Evolutionary conservation across 768 basidiomycete species (phyloP).

Genomic region (Lactifluus echinatus): DNA sequence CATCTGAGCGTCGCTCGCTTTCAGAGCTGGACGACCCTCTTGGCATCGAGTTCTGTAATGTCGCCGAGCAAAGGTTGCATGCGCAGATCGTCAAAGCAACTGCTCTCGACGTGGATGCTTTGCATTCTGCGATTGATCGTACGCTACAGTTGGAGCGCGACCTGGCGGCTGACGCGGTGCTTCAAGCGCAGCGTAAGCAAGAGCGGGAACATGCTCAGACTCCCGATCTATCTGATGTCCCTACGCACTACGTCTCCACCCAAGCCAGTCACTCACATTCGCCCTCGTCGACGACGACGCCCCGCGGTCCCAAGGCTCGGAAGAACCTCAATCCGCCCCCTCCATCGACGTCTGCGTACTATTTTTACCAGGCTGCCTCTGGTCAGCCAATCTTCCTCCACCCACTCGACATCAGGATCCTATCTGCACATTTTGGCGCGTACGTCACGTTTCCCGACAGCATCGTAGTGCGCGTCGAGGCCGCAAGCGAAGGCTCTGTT

Average conservation of each 20-base stretch:
- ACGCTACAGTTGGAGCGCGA: slow-evolving; percentile 49
- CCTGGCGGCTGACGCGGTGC: slow-evolving; percentile 34
- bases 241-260: slow-evolving; percentile 49
- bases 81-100: slow-evolving; percentile 72
- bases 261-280: slow-evolving; percentile 5
- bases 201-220: slow-evolving; percentile 20
- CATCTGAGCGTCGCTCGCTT: slow-evolving; percentile 57
- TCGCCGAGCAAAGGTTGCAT: slow-evolving; percentile 66
- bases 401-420: slow-evolving; percentile 90
- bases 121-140: slow-evolving; percentile 58
- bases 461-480: slow-evolving; percentile 75
- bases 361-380: slow-evolving; percentile 91
- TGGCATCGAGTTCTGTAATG: slow-evolving; percentile 70
- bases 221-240: slow-evolving; percentile 33
- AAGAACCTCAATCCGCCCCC: slow-evolving; percentile 82
- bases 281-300: slow-evolving; percentile 24
- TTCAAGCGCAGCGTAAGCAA: slow-evolving; percentile 24
- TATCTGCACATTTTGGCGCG: slow-evolving; percentile 72
- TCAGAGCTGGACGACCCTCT: slow-evolving; percentile 65
- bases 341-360: slow-evolving; percentile 83
- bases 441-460: slow-evolving; percentile 80
- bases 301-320: slow-evolving; percentile 48
- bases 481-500: slow-evolving; percentile 65
- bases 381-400: slow-evolving; percentile 90
- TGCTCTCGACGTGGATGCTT: slow-evolving; percentile 61